A percentile compares a stretch with the other conserved stretches of the same genome.
phyloP scores from a whole-genome alignment of 352 stramenopile genomes.

The Aphanomyces astaci region DNA sequence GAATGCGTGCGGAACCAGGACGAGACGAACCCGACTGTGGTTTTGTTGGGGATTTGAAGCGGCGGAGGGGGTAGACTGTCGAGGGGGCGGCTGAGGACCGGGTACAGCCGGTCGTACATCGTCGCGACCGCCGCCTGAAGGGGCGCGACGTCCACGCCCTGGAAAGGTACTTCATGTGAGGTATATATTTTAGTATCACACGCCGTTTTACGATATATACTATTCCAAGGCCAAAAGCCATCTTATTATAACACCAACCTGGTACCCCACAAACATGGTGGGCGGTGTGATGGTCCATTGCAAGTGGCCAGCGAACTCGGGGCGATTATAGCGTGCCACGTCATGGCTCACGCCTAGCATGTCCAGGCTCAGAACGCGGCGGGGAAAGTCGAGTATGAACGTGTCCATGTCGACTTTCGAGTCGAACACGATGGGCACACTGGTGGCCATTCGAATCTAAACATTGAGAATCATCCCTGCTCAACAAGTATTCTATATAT shows the following conservation, averaged over 20 bases:
- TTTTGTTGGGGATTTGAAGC: slow-evolving; percentile 3
- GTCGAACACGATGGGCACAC: slow-evolving; percentile 30
- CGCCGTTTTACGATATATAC: too few species aligned
- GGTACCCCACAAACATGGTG: slow-evolving; percentile 63
- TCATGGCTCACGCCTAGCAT: not conserved
- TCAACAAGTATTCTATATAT: too few species aligned
- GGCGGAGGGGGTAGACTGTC: not conserved
- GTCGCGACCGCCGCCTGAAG: not conserved
- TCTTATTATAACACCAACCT: too few species aligned
- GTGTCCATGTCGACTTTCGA: slow-evolving; percentile 15
- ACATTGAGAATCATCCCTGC: too few species aligned
- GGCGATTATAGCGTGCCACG: slow-evolving; percentile 21
- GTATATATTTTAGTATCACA: too few species aligned
- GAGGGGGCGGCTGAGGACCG: not conserved
- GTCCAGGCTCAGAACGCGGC: slow-evolving; percentile 9
- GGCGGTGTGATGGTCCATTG: slow-evolving; percentile 53
- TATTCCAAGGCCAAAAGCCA: too few species aligned
- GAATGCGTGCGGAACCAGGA: slow-evolving; percentile 59
- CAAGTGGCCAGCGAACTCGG: slow-evolving; percentile 36
- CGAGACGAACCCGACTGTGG: slow-evolving; percentile 48
- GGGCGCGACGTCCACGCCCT: not conserved
- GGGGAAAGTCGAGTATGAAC: slow-evolving; percentile 26
- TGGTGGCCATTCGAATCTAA: slow-evolving; percentile 22
- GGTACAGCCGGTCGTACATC: slow-evolving; percentile 11
- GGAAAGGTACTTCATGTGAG: not conserved